These are phyloP conservation scores for Nicotiana sylvestris DNA, from an alignment of 257 asterid species.

Conservation along the genomic window DNA sequence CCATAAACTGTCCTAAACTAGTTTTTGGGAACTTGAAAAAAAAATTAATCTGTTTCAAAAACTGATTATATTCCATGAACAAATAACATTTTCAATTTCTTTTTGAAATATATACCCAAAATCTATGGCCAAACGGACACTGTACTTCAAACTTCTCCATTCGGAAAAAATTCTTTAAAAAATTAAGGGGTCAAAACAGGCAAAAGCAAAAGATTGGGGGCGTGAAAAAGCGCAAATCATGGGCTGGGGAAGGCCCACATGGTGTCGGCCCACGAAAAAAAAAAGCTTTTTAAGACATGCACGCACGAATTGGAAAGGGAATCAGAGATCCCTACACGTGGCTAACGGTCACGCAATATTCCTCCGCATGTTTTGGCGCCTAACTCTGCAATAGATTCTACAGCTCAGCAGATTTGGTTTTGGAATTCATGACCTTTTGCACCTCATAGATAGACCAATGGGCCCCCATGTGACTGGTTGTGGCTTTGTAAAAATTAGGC, in stretches of 20 bases:
- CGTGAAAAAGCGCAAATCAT: neutral
- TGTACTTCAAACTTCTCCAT: too few relatives aligned
- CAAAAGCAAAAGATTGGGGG: neutral
- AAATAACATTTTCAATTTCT: too few relatives aligned
- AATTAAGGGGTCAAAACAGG: neutral
- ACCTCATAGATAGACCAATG: too few relatives aligned
- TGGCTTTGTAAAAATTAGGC: too few relatives aligned
- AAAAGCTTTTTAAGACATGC: neutral
- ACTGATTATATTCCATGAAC: too few relatives aligned
- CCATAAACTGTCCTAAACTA: too few relatives aligned
- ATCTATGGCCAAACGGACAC: too few relatives aligned
- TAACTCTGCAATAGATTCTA: neutral
- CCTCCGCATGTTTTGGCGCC: slow-evolving; percentile 26
- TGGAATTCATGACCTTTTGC: neutral
- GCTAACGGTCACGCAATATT: neutral
- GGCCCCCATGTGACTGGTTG: too few relatives aligned
- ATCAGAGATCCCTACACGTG: neutral
- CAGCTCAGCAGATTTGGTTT: neutral
- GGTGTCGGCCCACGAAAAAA: neutral
- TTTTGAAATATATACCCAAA: too few relatives aligned
- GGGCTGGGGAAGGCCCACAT: neutral
- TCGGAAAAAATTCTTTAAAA: too few relatives aligned
- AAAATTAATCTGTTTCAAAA: rapidly evolving
- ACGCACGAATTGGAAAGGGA: neutral
- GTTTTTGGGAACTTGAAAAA: too few relatives aligned